phyloP scores from a whole-genome alignment of 2,329 filamentous ascomycete species.

The Fusarium verrucosum region DNA sequence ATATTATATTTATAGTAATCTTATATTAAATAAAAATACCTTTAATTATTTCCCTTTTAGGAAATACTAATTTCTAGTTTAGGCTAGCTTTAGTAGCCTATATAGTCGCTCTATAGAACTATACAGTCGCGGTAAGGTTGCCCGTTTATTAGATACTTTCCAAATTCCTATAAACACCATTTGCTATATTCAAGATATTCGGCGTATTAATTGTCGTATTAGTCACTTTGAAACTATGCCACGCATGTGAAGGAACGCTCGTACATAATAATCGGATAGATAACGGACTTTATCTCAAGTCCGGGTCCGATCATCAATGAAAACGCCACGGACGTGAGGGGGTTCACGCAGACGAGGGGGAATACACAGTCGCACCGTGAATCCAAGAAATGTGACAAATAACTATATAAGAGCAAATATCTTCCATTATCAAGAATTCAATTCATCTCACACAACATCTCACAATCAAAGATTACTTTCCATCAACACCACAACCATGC shows the following conservation, averaged over 20 bases:
- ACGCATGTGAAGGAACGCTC: neutral
- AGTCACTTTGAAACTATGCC: neutral
- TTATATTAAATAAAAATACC: too few species aligned
- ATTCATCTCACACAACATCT: neutral
- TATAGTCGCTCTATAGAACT: too few species aligned
- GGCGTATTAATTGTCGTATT: neutral
- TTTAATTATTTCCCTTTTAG: too few species aligned
- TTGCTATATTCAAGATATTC: neutral
- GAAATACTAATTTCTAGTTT: too few species aligned
- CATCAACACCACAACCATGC: constrained; percentile 18
- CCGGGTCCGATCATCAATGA: constrained; percentile 12
- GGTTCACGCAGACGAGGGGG: constrained; percentile 15
- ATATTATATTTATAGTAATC: too few species aligned
- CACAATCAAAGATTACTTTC: neutral
- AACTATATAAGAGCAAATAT: constrained; percentile 13
- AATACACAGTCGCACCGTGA: constrained; percentile 19
- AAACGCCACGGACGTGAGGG: constrained; percentile 13
- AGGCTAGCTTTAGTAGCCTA: too few species aligned
- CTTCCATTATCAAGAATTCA: neutral
- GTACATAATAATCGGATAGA: neutral
- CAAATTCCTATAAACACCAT: neutral
- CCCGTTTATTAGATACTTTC: neutral
- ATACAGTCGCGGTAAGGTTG: too few species aligned
- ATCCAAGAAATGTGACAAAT: neutral
- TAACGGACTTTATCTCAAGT: constrained; percentile 16